These are phyloP conservation scores for Nakazawaea ambrosiae DNA, from an alignment of 805 yeast species.

Conservation along the genomic window DNA sequence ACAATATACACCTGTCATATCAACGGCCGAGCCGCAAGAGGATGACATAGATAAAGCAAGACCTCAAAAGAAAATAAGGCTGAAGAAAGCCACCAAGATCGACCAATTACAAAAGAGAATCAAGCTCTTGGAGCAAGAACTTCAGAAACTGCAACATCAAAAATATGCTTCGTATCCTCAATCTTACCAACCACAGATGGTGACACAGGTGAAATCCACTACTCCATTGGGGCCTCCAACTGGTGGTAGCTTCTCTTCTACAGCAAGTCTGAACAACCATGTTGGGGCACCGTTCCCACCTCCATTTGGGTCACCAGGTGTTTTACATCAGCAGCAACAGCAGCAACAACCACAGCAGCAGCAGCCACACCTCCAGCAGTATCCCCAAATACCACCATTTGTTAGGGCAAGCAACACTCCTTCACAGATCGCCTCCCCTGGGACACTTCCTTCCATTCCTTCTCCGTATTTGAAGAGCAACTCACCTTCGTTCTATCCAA, in stretches of 20 bases:
- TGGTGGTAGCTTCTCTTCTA: too few relatives aligned
- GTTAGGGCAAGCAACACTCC: not conserved
- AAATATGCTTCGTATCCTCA: too few relatives aligned
- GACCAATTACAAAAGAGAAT: conserved; percentile 3
- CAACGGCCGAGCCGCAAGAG: conserved; percentile 24
- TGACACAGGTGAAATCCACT: not conserved
- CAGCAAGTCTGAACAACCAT: not conserved
- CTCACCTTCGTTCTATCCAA: not conserved
- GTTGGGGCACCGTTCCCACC: not conserved
- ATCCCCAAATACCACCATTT: not conserved
- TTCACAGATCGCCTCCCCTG: conserved; percentile 1
- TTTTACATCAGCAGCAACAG: too few relatives aligned
- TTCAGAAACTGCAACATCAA: conserved; percentile 1
- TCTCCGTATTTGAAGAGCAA: not conserved
- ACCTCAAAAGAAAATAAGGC: too few relatives aligned
- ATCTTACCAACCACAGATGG: not conserved
- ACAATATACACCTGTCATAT: too few relatives aligned
- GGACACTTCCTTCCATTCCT: conserved; percentile 1
- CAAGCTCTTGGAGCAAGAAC: conserved; percentile 7
- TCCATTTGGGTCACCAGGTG: too few relatives aligned
- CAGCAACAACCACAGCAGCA: not conserved
- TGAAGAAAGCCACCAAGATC: not conserved
- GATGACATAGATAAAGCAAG: conserved; percentile 10
- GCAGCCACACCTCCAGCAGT: not conserved
- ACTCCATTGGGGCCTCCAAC: not conserved